Evolutionary conservation across 352 stramenopile genomes (phyloP).

Genomic region (Globisporangium yorkense): DNA sequence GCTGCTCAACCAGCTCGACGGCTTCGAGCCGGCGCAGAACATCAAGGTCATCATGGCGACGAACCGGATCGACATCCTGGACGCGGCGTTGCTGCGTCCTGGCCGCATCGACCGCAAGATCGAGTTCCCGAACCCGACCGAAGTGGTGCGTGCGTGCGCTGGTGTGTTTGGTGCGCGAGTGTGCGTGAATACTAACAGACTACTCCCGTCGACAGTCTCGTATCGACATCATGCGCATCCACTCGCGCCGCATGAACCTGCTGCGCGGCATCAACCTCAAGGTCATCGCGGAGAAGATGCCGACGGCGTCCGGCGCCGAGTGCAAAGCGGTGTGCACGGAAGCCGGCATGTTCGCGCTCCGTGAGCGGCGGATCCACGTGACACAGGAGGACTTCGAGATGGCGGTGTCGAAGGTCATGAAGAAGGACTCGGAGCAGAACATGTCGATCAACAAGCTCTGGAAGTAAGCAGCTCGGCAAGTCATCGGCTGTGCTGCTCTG

Average conservation of each 20-base stretch:
- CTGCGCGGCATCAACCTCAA: conserved; percentile 98
- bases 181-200: neutral
- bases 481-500: neutral
- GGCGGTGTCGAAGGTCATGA: conserved; percentile 99
- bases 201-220: conserved; percentile 46
- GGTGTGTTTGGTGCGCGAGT: neutral
- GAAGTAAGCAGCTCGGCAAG: conserved; percentile 89
- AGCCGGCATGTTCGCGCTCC: conserved; percentile 99
- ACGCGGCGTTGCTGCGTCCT: conserved; percentile 94
- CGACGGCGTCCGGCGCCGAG: conserved; percentile 96
- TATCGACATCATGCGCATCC: conserved; percentile 98
- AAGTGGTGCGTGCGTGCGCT: conserved; percentile 52
- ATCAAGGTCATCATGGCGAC: conserved; percentile 99
- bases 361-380: conserved; percentile 98
- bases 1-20: conserved; percentile 98
- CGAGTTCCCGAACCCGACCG: conserved; percentile 98
- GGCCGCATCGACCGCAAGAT: conserved; percentile 99
- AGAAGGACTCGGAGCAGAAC: conserved; percentile 98
- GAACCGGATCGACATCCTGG: conserved; percentile 99
- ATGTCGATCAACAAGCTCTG: conserved; percentile 99
- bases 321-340: conserved; percentile 99
- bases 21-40: conserved; percentile 95
- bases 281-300: conserved; percentile 98
- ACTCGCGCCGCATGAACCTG: conserved; percentile 99
- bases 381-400: conserved; percentile 99